Evolutionary conservation across 2,329 filamentous ascomycete genomes (phyloP).

Genomic region (Ceratocystis smalleyi): DNA sequence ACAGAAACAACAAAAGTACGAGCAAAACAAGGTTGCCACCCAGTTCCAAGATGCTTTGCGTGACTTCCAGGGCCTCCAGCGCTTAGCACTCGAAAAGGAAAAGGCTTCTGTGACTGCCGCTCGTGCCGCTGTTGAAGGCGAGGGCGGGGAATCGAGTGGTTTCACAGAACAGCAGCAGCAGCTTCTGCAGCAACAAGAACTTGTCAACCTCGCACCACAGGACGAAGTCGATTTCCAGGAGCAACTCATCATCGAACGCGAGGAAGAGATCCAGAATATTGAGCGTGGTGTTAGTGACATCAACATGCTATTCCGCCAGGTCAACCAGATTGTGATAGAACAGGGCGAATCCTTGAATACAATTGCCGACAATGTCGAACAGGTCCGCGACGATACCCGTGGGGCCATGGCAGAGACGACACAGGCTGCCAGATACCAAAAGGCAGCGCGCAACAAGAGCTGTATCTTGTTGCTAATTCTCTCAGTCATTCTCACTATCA

Average conservation of each 20-base stretch:
- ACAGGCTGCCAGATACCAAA: constrained; percentile 81
- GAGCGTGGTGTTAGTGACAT: constrained; percentile 90
- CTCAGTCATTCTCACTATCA: constrained; percentile 74
- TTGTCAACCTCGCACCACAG: constrained; percentile 70
- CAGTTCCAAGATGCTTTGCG: constrained; percentile 80
- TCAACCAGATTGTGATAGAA: constrained; percentile 92
- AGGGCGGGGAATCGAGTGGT: constrained; percentile 24
- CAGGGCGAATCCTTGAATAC: constrained; percentile 80
- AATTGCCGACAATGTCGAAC: constrained; percentile 77
- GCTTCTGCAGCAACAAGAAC: constrained; percentile 55
- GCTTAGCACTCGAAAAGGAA: constrained; percentile 80
- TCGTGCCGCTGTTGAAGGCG: constrained; percentile 59
- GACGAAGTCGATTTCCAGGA: constrained; percentile 97
- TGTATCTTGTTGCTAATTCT: constrained; percentile 84
- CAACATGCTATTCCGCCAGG: constrained; percentile 92
- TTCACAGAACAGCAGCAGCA: constrained; percentile 21
- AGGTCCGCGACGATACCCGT: constrained; percentile 62
- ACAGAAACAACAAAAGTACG: constrained; percentile 89
- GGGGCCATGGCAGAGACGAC: constrained; percentile 77
- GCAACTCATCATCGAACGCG: constrained; percentile 83
- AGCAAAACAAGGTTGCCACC: constrained; percentile 82
- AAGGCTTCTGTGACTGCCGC: constrained; percentile 72
- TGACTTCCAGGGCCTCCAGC: constrained; percentile 87
- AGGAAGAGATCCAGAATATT: constrained; percentile 93
- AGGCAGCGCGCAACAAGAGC: constrained; percentile 83